Percentiles rank a stretch among this genome's conserved stretches.
Evolutionary conservation across 163 green algal species (phyloP).

Genomic region (Chloromonas sp.): DNA sequence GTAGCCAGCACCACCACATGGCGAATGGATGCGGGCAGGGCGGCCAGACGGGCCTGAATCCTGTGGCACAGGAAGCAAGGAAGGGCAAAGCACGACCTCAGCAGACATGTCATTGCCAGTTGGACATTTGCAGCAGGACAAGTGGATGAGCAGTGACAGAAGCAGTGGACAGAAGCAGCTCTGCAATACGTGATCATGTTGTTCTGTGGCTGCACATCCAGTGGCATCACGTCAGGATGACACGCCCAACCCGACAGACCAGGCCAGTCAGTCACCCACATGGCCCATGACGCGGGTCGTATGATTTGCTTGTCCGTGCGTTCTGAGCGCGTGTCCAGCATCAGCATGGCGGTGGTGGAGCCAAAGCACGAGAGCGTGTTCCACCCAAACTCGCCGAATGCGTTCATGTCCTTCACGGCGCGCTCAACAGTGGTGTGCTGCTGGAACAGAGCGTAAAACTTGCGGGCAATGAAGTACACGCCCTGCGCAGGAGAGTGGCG

Average conservation of each 20-base stretch:
- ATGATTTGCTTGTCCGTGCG: constrained; percentile 48
- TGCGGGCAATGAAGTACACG: constrained; percentile 51
- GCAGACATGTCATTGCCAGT: too few relatives aligned
- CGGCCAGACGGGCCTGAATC: constrained; percentile 21
- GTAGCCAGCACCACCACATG: constrained; percentile 65
- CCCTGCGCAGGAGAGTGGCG: constrained; percentile 15
- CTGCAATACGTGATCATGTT: too few relatives aligned
- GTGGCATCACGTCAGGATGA: too few relatives aligned
- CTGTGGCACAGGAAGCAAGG: background rate
- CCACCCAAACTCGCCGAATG: constrained; percentile 30
- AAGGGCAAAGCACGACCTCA: too few relatives aligned
- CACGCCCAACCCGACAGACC: too few relatives aligned
- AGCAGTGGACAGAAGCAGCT: too few relatives aligned
- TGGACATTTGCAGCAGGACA: too few relatives aligned
- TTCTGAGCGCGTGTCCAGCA: constrained; percentile 54
- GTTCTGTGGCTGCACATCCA: too few relatives aligned
- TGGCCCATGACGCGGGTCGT: constrained; percentile 23
- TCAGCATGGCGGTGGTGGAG: constrained; percentile 44
- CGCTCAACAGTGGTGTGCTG: constrained; percentile 54
- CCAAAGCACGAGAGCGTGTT: constrained; percentile 38
- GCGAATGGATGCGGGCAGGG: constrained; percentile 41
- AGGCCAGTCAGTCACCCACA: background rate
- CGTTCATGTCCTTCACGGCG: constrained; percentile 21
- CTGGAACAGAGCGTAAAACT: constrained; percentile 76
- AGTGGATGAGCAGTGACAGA: too few relatives aligned